Percentiles rank a stretch among this genome's conserved stretches.
phyloP scores from a whole-genome alignment of 116 monocot genomes.

The Trichopus zeylanicus region DNA sequence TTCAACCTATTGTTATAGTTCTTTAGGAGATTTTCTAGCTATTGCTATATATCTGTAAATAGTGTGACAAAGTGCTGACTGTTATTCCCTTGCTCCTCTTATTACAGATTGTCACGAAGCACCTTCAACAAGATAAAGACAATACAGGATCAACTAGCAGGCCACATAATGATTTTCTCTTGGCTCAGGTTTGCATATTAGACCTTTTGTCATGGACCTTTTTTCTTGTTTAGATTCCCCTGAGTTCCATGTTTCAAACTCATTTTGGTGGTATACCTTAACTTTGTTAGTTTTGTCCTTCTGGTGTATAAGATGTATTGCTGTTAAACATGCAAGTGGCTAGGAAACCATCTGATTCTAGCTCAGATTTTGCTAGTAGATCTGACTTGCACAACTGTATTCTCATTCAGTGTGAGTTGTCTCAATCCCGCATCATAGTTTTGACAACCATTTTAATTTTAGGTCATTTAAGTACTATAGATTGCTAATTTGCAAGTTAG shows the following conservation, averaged over 20 bases:
- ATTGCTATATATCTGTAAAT: background rate
- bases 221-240: background rate
- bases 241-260: background rate
- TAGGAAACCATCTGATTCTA: no score
- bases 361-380: no score
- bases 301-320: no score
- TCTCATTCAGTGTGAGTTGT: no score
- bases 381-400: no score
- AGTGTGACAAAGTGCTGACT: background rate
- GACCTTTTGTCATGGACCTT: background rate
- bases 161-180: conserved; percentile 40
- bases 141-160: conserved; percentile 28
- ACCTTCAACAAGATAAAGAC: conserved; percentile 55
- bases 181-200: conserved; percentile 37
- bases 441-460: no score
- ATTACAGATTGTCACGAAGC: conserved; percentile 40
- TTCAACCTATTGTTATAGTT: background rate
- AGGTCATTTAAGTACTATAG: no score
- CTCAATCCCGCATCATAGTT: no score
- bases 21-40: background rate
- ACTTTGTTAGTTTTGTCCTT: no score
- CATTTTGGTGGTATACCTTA: background rate
- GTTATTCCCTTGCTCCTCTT: background rate
- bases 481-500: no score
- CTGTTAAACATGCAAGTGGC: no score